These are phyloP conservation scores for Protomyces arabidopsidicola DNA, from an alignment of 1,139 yeast species.

Conservation along the genomic window DNA sequence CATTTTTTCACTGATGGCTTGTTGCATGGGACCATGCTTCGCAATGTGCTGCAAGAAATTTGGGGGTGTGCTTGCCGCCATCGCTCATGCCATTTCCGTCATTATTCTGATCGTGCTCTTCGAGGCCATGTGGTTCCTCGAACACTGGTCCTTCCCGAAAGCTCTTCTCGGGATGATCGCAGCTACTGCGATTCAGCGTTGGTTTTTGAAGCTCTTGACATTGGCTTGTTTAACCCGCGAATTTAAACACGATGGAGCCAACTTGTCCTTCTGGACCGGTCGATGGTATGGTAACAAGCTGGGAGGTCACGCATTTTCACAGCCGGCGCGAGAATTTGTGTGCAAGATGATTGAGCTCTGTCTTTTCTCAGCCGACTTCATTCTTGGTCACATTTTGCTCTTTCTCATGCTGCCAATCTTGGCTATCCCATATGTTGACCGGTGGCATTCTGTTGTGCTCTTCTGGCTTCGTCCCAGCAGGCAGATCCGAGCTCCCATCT, in stretches of 20 bases:
- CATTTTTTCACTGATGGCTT: conserved; percentile 72
- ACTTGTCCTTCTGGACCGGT: conserved; percentile 99
- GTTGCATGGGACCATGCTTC: conserved; percentile 95
- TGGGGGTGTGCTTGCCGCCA: conserved; percentile 93
- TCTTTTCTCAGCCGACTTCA: conserved; percentile 94
- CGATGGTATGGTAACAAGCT: conserved; percentile 95
- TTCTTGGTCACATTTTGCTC: conserved; percentile 81
- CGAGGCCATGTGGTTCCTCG: conserved; percentile 85
- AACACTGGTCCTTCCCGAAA: conserved; percentile 83
- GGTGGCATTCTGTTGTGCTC: conserved; percentile 97
- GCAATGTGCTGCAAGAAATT: conserved; percentile 97
- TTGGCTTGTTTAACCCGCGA: conserved; percentile 82
- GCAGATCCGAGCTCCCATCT: conserved; percentile 98
- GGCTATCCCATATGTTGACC: conserved; percentile 81
- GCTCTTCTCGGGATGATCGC: conserved; percentile 84
- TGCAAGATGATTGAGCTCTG: conserved; percentile 93
- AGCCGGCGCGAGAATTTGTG: conserved; percentile 91
- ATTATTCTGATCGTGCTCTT: conserved; percentile 52
- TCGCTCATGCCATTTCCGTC: conserved; percentile 86
- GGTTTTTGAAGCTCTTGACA: conserved; percentile 79
- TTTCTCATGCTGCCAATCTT: conserved; percentile 87
- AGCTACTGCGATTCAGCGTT: conserved; percentile 81
- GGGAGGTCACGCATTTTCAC: conserved; percentile 95
- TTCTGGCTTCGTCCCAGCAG: conserved; percentile 98
- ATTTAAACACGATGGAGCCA: conserved; percentile 93